Base-by-base conservation (phyloP, 1,284 basidiomycete genomes). In the Ceratobasidium sp. region DNA sequence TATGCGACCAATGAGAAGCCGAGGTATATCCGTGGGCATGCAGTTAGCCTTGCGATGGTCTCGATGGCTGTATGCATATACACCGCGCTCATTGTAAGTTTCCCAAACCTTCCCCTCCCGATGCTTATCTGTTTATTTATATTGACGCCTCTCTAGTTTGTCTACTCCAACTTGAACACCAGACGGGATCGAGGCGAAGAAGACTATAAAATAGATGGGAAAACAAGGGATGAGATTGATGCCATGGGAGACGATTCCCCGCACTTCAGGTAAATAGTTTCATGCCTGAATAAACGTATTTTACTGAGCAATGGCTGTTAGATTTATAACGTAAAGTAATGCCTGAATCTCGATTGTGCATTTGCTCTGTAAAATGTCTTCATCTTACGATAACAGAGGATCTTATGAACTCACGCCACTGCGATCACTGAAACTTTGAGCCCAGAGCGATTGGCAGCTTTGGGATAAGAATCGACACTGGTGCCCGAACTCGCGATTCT, bases 231-330 rank as follows among this genome's bases (percentile, higher is more conserved):
- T 2, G 64, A 70, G 41, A 32, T 73, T 38, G 64, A 75, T 13
- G 74, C 50, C 18, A 73, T 75, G 64, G 74, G 74, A 1, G 74
- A 75, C 58, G 64, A 73, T 9, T 73, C 72, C 9, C 74, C 74
- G 2, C 55, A 32, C 5, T 75, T 73, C 41, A 73, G 64, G 55
- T 73, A 18, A 9, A 54, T 59, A 26, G 23, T 21, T 5, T 16
- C 14, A 28, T 7, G 21, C 26, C 32, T 57, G 38, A 30, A 32
- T 57, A 14, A 1, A 2, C 28, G 30, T 43, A 43, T 54, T 4
- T 38, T 21, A 30, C 16, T 28, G n/a, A n/a, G 14, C 21, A 16
- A 3, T 16, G 14, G 32, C 16, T 23, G 14, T 7, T 26, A 38
- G 47, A 18, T 52, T 50, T 46, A 38, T 50, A 18, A 38, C 47